Evolutionary conservation across 495 filamentous ascomycete species (phyloP).

Genomic region (Neurospora sp.): DNA sequence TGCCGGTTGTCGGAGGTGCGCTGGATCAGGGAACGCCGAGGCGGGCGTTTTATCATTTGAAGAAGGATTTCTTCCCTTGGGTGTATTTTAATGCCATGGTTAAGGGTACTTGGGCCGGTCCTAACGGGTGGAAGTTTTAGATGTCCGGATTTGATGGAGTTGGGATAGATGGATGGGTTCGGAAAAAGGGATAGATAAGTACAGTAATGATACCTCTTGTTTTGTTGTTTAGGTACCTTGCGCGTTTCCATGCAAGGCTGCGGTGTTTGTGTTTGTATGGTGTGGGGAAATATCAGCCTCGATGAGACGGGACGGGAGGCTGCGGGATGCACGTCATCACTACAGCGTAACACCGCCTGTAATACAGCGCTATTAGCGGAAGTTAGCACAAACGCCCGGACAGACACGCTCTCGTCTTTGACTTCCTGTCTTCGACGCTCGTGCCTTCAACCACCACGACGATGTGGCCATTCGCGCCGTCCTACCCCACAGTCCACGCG

Average conservation of each 20-base stretch:
- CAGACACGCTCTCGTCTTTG: no score
- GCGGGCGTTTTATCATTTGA: constrained; percentile 50
- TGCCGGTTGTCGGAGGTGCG: constrained; percentile 31
- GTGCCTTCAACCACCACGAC: no score
- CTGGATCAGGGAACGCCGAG: constrained; percentile 47
- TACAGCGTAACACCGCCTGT: no score
- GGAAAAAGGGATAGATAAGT: neutral
- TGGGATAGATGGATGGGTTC: neutral
- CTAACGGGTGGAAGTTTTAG: constrained; percentile 36
- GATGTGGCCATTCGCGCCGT: no score
- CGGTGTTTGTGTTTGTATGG: no score
- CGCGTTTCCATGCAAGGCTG: neutral
- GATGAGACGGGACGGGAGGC: no score
- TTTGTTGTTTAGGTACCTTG: neutral
- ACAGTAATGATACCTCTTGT: neutral
- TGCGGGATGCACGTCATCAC: no score
- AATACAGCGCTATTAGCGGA: no score
- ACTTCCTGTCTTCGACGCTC: no score
- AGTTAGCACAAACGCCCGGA: no score
- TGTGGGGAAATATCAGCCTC: no score
- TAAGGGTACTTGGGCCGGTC: constrained; percentile 52
- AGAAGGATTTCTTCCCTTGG: constrained; percentile 66
- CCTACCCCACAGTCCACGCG: no score
- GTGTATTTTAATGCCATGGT: constrained; percentile 50
- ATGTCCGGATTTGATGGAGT: neutral